Evolutionary conservation across 2,329 filamentous ascomycete species (phyloP).

Genomic region (Orbilia javanica): DNA sequence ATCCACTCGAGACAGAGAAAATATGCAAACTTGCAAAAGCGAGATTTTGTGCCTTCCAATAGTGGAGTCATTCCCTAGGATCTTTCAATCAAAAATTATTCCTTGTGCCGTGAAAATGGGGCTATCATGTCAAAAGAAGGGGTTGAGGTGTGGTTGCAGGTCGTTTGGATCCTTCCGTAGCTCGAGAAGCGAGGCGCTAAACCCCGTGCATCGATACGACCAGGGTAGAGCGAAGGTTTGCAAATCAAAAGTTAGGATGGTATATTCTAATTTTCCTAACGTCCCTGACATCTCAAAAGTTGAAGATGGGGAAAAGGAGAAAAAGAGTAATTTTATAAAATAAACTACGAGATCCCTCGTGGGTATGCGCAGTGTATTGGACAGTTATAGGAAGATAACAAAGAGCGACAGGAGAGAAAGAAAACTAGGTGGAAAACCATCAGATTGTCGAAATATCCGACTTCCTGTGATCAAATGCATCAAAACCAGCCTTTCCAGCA

Average conservation of each 20-base stretch:
- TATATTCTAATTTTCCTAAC: conserved; percentile 2
- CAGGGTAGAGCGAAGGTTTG: background rate
- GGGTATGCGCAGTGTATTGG: background rate
- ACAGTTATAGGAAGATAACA: background rate
- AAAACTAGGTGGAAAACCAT: too few species aligned
- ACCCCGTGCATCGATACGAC: background rate
- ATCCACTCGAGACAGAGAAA: too few species aligned
- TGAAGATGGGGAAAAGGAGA: background rate
- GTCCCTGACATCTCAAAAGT: conserved; percentile 9
- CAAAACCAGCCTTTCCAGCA: background rate
- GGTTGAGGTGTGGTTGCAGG: conserved; percentile 34
- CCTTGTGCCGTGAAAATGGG: conserved; percentile 31
- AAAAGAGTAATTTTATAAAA: background rate
- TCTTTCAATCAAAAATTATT: background rate
- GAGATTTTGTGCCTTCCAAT: conserved; percentile 10
- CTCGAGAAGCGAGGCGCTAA: conserved; percentile 41
- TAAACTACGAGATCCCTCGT: background rate
- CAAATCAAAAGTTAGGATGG: background rate
- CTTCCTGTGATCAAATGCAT: background rate
- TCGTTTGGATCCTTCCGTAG: conserved; percentile 48
- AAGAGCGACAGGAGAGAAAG: background rate
- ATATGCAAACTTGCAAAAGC: conserved; percentile 11
- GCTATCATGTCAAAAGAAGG: conserved; percentile 13
- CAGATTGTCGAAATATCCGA: background rate
- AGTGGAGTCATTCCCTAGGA: conserved; percentile 32